These are phyloP conservation scores for Colletotrichum orbiculare DNA, from an alignment of 2,329 filamentous ascomycete species.

Conservation along the genomic window DNA sequence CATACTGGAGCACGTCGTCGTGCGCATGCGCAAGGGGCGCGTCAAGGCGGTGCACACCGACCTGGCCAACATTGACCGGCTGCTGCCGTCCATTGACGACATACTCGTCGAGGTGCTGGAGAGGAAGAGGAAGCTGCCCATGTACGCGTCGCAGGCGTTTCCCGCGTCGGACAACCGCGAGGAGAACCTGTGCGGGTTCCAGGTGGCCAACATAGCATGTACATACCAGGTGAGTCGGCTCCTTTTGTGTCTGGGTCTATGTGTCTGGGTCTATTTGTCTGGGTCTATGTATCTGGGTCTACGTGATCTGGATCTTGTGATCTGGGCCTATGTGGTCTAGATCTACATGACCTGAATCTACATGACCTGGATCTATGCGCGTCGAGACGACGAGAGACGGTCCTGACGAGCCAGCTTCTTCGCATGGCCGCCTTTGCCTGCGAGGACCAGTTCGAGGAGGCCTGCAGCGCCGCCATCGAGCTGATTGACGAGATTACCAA, in stretches of 20 bases:
- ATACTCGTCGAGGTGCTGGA: constrained; percentile 26
- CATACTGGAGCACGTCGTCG: constrained; percentile 62
- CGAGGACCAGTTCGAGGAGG: constrained; percentile 35
- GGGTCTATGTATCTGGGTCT: too few relatives aligned
- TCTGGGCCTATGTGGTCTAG: too few relatives aligned
- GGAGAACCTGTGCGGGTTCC: constrained; percentile 47
- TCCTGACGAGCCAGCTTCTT: constrained; percentile 8
- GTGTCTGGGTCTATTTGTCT: too few relatives aligned
- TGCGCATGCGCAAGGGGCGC: constrained; percentile 35
- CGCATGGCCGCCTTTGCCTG: constrained; percentile 37
- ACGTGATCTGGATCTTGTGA: too few relatives aligned
- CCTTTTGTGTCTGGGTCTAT: not conserved
- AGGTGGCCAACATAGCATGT: constrained; percentile 50
- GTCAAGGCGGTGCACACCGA: constrained; percentile 31
- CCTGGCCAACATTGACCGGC: constrained; percentile 19
- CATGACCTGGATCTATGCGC: too few relatives aligned
- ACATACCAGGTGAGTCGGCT: constrained; percentile 42
- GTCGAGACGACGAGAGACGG: too few relatives aligned
- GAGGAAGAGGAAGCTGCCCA: constrained; percentile 24
- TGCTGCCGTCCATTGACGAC: constrained; percentile 33
- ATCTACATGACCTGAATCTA: too few relatives aligned
- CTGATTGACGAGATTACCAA: constrained; percentile 34
- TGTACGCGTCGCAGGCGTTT: constrained; percentile 21
- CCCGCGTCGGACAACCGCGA: constrained; percentile 32
- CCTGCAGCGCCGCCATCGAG: constrained; percentile 31